Evolutionary conservation across 2,329 filamentous ascomycete genomes (phyloP).

Genomic region (Pleoardoris graminearum): DNA sequence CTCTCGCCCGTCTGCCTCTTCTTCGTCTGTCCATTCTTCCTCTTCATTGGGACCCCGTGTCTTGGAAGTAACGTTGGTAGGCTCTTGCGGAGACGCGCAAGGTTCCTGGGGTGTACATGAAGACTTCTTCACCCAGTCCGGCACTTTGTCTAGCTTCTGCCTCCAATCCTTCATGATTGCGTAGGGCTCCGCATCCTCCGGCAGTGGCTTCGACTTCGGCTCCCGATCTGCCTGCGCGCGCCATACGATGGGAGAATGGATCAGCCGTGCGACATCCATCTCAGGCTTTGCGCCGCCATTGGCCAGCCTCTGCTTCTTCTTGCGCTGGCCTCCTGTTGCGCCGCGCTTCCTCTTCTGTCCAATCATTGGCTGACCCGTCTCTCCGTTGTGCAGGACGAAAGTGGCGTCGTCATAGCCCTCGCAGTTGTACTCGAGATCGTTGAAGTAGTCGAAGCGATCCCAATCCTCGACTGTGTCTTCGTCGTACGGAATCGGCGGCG

Average conservation of each 20-base stretch:
- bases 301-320: constrained; percentile 31
- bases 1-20: constrained; percentile 14
- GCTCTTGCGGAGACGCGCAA: constrained; percentile 12
- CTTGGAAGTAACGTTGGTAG: constrained; percentile 20
- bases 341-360: constrained; percentile 39
- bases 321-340: constrained; percentile 18
- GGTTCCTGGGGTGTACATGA: not conserved
- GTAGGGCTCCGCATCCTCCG: constrained; percentile 39
- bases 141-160: constrained; percentile 40
- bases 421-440: constrained; percentile 53
- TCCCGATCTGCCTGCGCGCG: constrained; percentile 32
- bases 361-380: constrained; percentile 19
- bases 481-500: constrained; percentile 40
- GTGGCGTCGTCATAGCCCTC: constrained; percentile 52
- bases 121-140: constrained; percentile 26
- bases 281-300: constrained; percentile 2
- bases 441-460: constrained; percentile 54
- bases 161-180: constrained; percentile 53
- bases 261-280: constrained; percentile 15
- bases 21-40: constrained; percentile 6
- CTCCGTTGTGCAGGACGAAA: constrained; percentile 26
- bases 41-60: not conserved
- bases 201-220: constrained; percentile 26
- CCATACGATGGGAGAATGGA: constrained; percentile 41
- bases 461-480: constrained; percentile 46